phyloP scores from a whole-genome alignment of 2,329 filamentous ascomycete species.

The Fusarium transvaalense region DNA sequence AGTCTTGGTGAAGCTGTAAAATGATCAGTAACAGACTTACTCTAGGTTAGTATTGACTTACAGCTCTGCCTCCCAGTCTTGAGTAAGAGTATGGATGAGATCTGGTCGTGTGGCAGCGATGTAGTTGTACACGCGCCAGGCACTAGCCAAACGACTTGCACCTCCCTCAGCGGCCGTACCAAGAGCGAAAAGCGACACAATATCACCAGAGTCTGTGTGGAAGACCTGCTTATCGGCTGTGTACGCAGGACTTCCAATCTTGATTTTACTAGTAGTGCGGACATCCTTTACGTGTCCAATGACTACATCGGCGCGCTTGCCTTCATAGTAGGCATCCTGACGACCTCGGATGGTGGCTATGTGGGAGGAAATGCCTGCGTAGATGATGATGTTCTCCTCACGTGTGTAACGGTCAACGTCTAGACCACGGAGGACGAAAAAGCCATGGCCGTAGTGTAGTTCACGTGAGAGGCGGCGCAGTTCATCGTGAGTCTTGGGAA shows the following conservation, averaged over 20 bases:
- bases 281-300: slow-evolving; percentile 68
- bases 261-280: slow-evolving; percentile 53
- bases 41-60: too few relatives aligned
- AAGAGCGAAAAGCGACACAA: slow-evolving; percentile 68
- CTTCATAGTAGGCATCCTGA: slow-evolving; percentile 62
- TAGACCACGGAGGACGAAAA: slow-evolving; percentile 71
- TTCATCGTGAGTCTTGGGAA: slow-evolving; percentile 60
- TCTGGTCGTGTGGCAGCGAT: slow-evolving; percentile 68
- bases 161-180: slow-evolving; percentile 66
- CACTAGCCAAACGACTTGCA: slow-evolving; percentile 67
- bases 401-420: slow-evolving; percentile 64
- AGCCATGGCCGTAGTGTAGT: slow-evolving; percentile 69
- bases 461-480: slow-evolving; percentile 66
- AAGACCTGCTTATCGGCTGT: slow-evolving; percentile 72
- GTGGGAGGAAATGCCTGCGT: slow-evolving; percentile 70
- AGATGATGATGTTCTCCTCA: slow-evolving; percentile 71
- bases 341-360: slow-evolving; percentile 66
- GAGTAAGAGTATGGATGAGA: slow-evolving; percentile 65
- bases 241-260: slow-evolving; percentile 67
- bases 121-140: slow-evolving; percentile 72
- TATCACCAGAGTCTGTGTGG: slow-evolving; percentile 70
- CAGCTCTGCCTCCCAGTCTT: slow-evolving; percentile 59
- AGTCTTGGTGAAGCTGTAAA: slow-evolving; percentile 18
- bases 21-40: neutral
- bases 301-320: slow-evolving; percentile 64